Percentiles rank a stretch among this genome's conserved stretches.
Evolutionary conservation across 2,329 filamentous ascomycete genomes (phyloP).

Genomic region (Venturia effusa): DNA sequence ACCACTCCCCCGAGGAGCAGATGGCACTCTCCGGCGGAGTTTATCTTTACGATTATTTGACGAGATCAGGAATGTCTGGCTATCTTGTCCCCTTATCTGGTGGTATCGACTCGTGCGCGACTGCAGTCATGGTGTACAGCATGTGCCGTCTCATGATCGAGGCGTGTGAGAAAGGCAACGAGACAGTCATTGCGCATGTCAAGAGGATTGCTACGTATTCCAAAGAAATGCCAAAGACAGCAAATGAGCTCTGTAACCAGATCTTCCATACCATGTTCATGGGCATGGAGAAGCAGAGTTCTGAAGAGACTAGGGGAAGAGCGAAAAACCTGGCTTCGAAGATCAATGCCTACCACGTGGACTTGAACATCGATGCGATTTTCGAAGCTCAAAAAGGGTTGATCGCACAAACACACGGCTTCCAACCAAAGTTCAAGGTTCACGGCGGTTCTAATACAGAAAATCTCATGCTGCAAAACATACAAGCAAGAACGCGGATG

Average conservation of each 20-base stretch:
- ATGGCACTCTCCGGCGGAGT: constrained; percentile 49
- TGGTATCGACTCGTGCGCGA: constrained; percentile 51
- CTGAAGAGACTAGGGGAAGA: constrained; percentile 37
- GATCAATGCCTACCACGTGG: constrained; percentile 62
- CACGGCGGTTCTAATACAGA: constrained; percentile 51
- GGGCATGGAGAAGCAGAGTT: constrained; percentile 54
- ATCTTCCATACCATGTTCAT: constrained; percentile 57
- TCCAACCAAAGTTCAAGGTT: constrained; percentile 51
- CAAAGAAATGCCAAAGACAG: constrained; percentile 39
- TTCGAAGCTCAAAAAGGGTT: constrained; percentile 50
- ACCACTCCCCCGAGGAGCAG: constrained; percentile 50
- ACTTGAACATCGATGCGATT: constrained; percentile 63
- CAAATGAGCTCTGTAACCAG: constrained; percentile 48
- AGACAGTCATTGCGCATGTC: constrained; percentile 45
- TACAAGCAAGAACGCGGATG: constrained; percentile 57
- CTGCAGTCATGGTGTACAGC: constrained; percentile 36
- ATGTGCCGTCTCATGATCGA: constrained; percentile 44
- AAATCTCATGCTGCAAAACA: constrained; percentile 57
- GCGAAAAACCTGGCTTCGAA: constrained; percentile 48
- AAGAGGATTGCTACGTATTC: constrained; percentile 37
- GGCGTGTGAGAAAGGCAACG: constrained; percentile 39
- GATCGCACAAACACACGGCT: constrained; percentile 47
- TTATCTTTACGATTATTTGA: constrained; percentile 56
- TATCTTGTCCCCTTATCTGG: constrained; percentile 48
- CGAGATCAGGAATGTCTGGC: constrained; percentile 40